Base-by-base conservation (phyloP, 768 basidiomycete genomes). In the Xerocomus spinulosus region DNA sequence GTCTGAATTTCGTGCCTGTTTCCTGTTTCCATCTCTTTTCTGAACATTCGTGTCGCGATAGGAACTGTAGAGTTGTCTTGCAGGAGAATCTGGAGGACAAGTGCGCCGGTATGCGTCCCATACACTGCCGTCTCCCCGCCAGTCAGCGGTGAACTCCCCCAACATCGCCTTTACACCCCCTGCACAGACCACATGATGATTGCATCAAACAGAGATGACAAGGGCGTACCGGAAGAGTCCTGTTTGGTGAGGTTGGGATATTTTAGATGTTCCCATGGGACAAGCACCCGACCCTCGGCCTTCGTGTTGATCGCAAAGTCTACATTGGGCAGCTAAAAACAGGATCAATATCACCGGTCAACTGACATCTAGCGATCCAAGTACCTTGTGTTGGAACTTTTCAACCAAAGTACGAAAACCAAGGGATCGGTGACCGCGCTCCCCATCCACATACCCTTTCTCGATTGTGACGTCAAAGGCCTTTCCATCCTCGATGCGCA, bases 31-130 rank as follows among this genome's bases (percentile, higher is more conserved):
- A 64, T 63, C 51, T 52, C 26, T n/a, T 25, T 54, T 58, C 30
- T 63, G 62, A 48, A 59, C 42, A 23, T 59, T 73, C 3, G 72
- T 61, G 38, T 77, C 70, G 30, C 91, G 83, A 12, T 87, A 73
- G 2, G 92, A 88, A 32, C 80, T 80, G 66, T 87, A 90, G 12
- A 98, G 76, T 20, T 86, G 83, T 4, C 96, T 82, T 1, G 95
- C 92, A 26, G 84, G 75, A 8, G 86, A 80, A 9, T 76, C 63
- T 1, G 92, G 91, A 20, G 80, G 71, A 63, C 96, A 99, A 0
- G 93, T 92, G 15, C 92, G 81, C 12, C 95, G 81, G 75, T 84
- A 96, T 0, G 90, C 83, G 48, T 97, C 92, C 96, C 96, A 98
- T 40, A 96, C 87, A 42, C 72, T 85, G 4, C 94, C 92, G 38